Conservation (phyloP, 345 rosid genomes). For the Eutrema japonicum region DNA sequence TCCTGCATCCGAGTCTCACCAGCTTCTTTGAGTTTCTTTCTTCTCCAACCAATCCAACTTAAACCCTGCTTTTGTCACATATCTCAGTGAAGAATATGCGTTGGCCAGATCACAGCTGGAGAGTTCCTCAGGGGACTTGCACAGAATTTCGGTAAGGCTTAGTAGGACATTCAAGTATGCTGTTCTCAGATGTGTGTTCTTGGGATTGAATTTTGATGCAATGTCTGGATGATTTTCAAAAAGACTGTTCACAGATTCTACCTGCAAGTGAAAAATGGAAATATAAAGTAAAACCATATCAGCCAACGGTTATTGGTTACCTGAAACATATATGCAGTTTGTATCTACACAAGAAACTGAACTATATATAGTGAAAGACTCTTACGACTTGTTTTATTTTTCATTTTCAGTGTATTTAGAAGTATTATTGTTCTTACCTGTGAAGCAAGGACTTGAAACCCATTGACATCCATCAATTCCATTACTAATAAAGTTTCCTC, state of each 20-base stretch:
- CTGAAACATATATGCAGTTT: too few relatives aligned
- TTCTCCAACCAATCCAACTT: not conserved
- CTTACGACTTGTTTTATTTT: too few relatives aligned
- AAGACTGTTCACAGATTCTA: not conserved
- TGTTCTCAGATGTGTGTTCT: not conserved
- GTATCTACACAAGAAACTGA: too few relatives aligned
- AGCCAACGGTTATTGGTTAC: too few relatives aligned
- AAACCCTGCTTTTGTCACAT: not conserved
- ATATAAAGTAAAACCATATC: too few relatives aligned
- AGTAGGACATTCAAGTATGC: not conserved
- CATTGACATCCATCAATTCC: too few relatives aligned
- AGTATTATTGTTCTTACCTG: too few relatives aligned
- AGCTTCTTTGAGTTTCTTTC: not conserved
- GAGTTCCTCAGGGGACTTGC: not conserved
- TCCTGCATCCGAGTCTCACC: not conserved
- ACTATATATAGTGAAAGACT: too few relatives aligned
- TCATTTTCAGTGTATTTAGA: too few relatives aligned
- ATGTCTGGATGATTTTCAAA: not conserved
- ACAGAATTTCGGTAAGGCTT: not conserved
- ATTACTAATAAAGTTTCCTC: too few relatives aligned
- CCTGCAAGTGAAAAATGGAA: not conserved
- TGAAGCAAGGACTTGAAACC: too few relatives aligned
- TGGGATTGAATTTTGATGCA: not conserved
- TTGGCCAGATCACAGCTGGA: not conserved
- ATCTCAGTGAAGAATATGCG: not conserved